Percentiles rank a stretch among this genome's conserved stretches.
Evolutionary conservation across 805 yeast genomes (phyloP).

Genomic region (Candida montana): DNA sequence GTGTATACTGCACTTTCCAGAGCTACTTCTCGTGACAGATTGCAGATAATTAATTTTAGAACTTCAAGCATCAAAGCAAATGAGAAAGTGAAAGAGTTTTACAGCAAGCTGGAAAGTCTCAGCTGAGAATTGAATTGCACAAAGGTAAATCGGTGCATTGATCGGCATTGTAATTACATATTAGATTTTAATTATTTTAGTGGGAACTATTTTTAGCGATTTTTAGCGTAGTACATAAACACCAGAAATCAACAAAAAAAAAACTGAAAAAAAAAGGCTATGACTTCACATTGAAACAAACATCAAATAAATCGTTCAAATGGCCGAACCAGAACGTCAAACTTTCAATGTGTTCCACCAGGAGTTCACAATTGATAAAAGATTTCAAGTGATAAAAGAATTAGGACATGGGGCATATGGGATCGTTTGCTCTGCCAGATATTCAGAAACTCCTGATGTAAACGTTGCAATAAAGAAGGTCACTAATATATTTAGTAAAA

Average conservation of each 20-base stretch:
- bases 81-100: slow-evolving; percentile 56
- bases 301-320: not conserved
- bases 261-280: not conserved
- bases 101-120: slow-evolving; percentile 35
- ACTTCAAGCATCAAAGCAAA: slow-evolving; percentile 54
- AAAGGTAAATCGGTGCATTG: no score
- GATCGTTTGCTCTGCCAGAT: slow-evolving; percentile 89
- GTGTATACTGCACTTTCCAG: slow-evolving; percentile 79
- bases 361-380: slow-evolving; percentile 84
- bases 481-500: slow-evolving; percentile 88
- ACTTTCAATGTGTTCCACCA: slow-evolving; percentile 74
- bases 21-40: slow-evolving; percentile 60
- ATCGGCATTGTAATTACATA: no score
- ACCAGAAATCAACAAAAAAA: not conserved
- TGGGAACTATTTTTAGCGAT: not conserved
- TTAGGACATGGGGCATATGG: slow-evolving; percentile 99
- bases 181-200: no score
- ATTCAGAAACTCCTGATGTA: slow-evolving; percentile 66
- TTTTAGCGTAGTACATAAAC: not conserved
- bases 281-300: not conserved
- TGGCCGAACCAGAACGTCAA: slow-evolving; percentile 34
- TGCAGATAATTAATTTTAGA: slow-evolving; percentile 64
- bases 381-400: slow-evolving; percentile 86
- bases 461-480: slow-evolving; percentile 94
- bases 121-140: no score